Evolutionary conservation across 208 protist genomes (phyloP), one percentile per base, ranked within the genome.

Genomic region (Crithidia mellificae): DNA sequence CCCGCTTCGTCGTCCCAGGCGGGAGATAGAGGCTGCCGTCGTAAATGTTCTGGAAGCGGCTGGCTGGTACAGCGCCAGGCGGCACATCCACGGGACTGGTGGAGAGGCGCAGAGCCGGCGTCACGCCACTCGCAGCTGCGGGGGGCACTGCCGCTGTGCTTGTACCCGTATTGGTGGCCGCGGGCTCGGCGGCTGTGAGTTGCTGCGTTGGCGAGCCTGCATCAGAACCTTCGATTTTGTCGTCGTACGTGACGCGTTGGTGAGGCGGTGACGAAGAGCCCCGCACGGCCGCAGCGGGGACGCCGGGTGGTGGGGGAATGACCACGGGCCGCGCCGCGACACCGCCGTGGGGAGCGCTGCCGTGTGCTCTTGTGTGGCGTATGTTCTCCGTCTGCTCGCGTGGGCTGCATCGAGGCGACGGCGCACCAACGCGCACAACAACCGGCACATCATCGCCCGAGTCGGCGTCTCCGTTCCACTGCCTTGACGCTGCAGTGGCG

Each of bases 1-100:
- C 80, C 15, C 82, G 82, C 56, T 92, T 92, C 24, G 57, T 69
- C 47, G 22, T 61, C 14, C 66, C 66, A 12, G 73, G 72, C 9
- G 65, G 70, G 6, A 69, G 41, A 19, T 65, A 27, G 2, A 65
- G 8, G n/a, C 20, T 32, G 32, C 56, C 63, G 25, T 65, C 55
- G 43, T 70, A 76, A 19, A 70, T 22, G 38, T 25, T 30, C 19
- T 46, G 19, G 32, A 52, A 66, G 44, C 41, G 44, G 29, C 49
- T 46, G 5, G 50, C 70, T 32, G 70, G 70, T 12, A 70, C 52
- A 6, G 63, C 70, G 30, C 34, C 34, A 8, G 63, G 54, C 1
- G 62, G 70, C 39, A 76, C 70, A 30, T 75, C 53, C 24, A 50
- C 61, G 11, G 39, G 49, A 46, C 41, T 56, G 24, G 39, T 49